phyloP scores from a whole-genome alignment of 2,329 filamentous ascomycete species.

The Bisporella sp. region DNA sequence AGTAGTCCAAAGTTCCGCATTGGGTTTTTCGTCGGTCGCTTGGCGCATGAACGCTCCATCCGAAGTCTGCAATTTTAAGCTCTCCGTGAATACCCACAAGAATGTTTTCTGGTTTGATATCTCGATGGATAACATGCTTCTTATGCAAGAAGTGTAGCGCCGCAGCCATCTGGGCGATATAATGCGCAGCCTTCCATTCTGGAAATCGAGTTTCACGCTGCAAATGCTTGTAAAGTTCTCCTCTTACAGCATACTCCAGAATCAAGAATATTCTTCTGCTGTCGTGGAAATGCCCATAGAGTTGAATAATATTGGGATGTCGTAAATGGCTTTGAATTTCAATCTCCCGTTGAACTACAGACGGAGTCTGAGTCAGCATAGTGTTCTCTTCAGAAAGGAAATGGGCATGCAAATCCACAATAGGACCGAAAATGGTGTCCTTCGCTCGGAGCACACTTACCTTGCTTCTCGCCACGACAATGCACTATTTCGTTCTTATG shows the following conservation, averaged over 20 bases:
- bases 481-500: conserved; percentile 66
- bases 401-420: too few relatives aligned
- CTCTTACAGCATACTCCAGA: conserved; percentile 65
- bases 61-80: conserved; percentile 97
- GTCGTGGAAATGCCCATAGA: conserved; percentile 70
- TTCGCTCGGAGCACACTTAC: too few relatives aligned
- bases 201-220: conserved; percentile 61
- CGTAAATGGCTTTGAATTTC: conserved; percentile 68
- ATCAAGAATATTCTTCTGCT: conserved; percentile 68
- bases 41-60: conserved; percentile 96
- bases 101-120: conserved; percentile 98
- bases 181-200: conserved; percentile 66
- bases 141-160: conserved; percentile 86
- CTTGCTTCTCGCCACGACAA: conserved; percentile 63
- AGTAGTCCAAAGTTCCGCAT: conserved; percentile 95
- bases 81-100: conserved; percentile 92
- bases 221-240: conserved; percentile 68
- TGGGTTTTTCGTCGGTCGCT: conserved; percentile 91
- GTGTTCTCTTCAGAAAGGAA: too few relatives aligned
- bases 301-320: conserved; percentile 63
- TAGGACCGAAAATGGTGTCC: too few relatives aligned
- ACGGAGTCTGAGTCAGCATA: too few relatives aligned
- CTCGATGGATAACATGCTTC: conserved; percentile 94
- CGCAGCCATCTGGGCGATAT: conserved; percentile 72
- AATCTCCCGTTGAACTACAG: conserved; percentile 54